phyloP scores from a whole-genome alignment of 1,284 basidiomycete species.

The Pyrrhoderma lamaoense region DNA sequence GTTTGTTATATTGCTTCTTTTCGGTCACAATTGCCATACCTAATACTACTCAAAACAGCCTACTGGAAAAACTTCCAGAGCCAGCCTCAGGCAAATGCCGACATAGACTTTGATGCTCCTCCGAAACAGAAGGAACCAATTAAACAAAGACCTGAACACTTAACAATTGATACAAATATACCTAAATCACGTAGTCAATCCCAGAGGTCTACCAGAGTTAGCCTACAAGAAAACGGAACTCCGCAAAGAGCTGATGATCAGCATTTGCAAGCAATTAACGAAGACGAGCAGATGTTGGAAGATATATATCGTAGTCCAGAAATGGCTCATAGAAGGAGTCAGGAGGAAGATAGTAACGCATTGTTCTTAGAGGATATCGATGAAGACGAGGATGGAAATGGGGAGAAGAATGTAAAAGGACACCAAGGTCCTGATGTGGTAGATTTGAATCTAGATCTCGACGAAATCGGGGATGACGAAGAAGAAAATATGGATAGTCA shows the following conservation, averaged over 20 bases:
- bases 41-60: conserved; percentile 29
- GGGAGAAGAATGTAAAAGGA: conserved; percentile 16
- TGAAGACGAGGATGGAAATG: conserved; percentile 15
- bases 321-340: background rate
- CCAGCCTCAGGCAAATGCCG: conserved; percentile 20
- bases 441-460: conserved; percentile 21
- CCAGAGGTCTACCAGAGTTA: too few species aligned
- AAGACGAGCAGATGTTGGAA: too few species aligned
- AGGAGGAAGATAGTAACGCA: conserved; percentile 2
- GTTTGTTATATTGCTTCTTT: conserved; percentile 31
- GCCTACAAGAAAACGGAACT: too few species aligned
- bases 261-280: too few species aligned
- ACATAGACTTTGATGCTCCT: conserved; percentile 11
- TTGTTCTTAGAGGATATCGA: conserved; percentile 8
- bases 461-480: conserved; percentile 39
- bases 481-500: conserved; percentile 8
- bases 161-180: conserved; percentile 1
- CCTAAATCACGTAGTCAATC: conserved; percentile 7
- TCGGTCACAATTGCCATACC: background rate
- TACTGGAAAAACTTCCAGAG: conserved; percentile 43
- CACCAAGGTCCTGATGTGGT: conserved; percentile 11
- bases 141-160: conserved; percentile 7
- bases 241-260: too few species aligned
- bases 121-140: conserved; percentile 20
- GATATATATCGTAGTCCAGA: too few species aligned